Percentiles rank a stretch among this genome's conserved stretches.
Conservation (phyloP, 441 rosid genomes). For the Eruca vesicaria region DNA sequence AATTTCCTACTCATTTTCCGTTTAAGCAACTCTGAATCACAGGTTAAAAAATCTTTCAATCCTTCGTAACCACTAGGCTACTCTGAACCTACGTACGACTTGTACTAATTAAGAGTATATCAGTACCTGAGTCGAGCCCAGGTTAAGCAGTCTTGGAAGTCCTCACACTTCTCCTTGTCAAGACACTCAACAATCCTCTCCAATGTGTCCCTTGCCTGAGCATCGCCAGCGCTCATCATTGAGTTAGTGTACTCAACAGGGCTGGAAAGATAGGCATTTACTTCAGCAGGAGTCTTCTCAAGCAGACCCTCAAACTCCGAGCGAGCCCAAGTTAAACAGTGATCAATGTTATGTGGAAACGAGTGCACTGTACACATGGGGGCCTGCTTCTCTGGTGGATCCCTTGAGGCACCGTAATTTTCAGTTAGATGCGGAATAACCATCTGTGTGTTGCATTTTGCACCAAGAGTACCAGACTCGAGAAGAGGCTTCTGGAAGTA, state of each 20-base stretch:
- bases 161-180: constrained; percentile 69
- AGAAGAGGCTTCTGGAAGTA: constrained; percentile 96
- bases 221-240: constrained; percentile 88
- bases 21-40: not conserved
- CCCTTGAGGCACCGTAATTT: constrained; percentile 93
- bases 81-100: not conserved
- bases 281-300: constrained; percentile 92
- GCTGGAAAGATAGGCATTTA: constrained; percentile 73
- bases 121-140: constrained; percentile 87
- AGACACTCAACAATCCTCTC: constrained; percentile 88
- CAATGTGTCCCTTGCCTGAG: constrained; percentile 84
- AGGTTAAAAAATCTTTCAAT: not conserved
- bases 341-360: constrained; percentile 95
- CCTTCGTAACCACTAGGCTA: not conserved
- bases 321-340: constrained; percentile 94
- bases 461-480: constrained; percentile 93
- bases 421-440: constrained; percentile 89
- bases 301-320: constrained; percentile 95
- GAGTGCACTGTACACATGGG: constrained; percentile 97
- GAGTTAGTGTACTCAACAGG: constrained; percentile 67
- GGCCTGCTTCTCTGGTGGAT: constrained; percentile 96
- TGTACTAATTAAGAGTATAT: not conserved
- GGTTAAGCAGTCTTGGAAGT: constrained; percentile 74
- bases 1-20: not conserved
- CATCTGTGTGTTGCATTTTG: constrained; percentile 92